Base-by-base conservation (phyloP, 495 filamentous ascomycete species). In the Xylaria flabelliformis region DNA sequence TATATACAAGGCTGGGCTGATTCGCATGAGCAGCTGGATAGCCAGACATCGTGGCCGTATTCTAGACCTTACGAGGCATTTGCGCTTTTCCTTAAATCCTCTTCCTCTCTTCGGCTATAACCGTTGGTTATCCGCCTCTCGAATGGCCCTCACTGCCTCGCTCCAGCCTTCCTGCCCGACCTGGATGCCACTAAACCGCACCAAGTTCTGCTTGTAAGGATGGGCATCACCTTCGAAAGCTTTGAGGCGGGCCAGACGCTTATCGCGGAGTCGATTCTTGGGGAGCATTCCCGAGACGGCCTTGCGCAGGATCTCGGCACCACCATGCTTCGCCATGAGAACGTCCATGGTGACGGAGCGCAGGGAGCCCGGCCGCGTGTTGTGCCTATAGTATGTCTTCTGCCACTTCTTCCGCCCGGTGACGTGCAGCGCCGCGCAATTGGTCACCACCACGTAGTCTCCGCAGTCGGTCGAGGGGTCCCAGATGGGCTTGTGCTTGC, bases 401-500 rank as follows among this genome's bases (percentile, higher is more conserved):
- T 97, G 93, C 79, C 88, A 89, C 75, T 89, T 90, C 86, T 99
- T 99, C 83, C 92, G 92, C 74, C 96, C 96, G 42, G 97, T 98
- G 24, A 90, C 92, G 83, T 92, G 90, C 48, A 99, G 87, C 71
- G 94, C 90, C 65, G 91, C 88, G 86, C 96, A 99, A 76, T 92
- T 90, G 41, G 91, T 92, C 7, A 95, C 95, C 0, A 99, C 96
- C 6, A 99, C 95, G 82, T 99, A 99, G 89, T 99, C 96, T 70
- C 96, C 96, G 88, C 97, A 98, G 87, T 99, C 96, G 68, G 96
- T 97, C 71, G 91, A 89, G 24, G 94, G 97, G 81, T 98, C 93
- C 83, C 90, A 99, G 84, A 97, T 98, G 17, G 96, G 96, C 83
- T 99, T 99, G 88, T 98, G 91, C 87, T 99, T 99, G 82, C 96